These are phyloP conservation scores for Yarrowia osloensis DNA, from an alignment of 805 yeast genomes.

Conservation along the genomic window DNA sequence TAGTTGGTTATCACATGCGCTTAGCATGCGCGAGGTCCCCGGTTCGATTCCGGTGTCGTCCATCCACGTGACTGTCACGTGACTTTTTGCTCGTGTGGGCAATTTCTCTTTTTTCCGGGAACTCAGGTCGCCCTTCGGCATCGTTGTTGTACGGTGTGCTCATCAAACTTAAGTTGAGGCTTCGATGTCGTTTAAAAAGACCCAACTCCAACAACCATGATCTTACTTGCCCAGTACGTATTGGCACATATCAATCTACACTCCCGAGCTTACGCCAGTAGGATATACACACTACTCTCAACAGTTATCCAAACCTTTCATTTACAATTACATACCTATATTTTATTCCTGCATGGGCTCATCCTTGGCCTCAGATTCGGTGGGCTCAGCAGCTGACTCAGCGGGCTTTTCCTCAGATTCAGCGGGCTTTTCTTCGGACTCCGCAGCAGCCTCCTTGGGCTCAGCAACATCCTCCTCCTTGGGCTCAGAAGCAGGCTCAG, in stretches of 20 bases:
- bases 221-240: no score
- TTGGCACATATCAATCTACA: no score
- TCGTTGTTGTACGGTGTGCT: no score
- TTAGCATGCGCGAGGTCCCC: conserved; percentile 4
- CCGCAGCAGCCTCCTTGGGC: neutral
- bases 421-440: neutral
- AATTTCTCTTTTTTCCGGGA: no score
- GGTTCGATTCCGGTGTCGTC: conserved; percentile 6
- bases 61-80: neutral
- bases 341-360: neutral
- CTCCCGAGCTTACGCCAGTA: no score
- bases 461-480: neutral
- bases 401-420: neutral
- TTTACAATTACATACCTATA: neutral
- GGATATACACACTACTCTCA: no score
- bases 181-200: no score
- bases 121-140: no score
- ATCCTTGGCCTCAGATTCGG: neutral
- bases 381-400: neutral
- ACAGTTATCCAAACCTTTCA: no score
- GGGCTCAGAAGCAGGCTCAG: neutral
- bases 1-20: neutral
- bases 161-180: no score
- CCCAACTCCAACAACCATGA: no score
- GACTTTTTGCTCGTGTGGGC: no score